Evolutionary conservation across 2,329 filamentous ascomycete species (phyloP).

Genomic region (Penicillium sp.): DNA sequence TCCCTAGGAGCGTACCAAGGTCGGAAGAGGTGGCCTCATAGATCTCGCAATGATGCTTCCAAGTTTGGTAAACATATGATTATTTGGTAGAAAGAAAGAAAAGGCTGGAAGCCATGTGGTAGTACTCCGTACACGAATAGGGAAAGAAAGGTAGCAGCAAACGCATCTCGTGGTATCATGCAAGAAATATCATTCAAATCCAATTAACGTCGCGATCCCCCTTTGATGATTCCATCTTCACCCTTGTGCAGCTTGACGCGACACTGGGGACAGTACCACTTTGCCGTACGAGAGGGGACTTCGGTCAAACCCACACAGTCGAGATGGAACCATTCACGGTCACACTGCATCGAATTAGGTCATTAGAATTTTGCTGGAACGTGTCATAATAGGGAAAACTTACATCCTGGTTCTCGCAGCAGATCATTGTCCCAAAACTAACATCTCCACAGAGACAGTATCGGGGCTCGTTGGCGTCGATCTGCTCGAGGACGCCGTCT

Average conservation of each 20-base stretch:
- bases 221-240: constrained; percentile 34
- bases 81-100: neutral
- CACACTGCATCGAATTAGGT: constrained; percentile 43
- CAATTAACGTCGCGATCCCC: constrained; percentile 25
- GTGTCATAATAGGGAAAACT: constrained; percentile 12
- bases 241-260: constrained; percentile 42
- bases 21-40: neutral
- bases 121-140: neutral
- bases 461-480: constrained; percentile 55
- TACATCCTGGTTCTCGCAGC: constrained; percentile 54
- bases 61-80: neutral
- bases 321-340: constrained; percentile 60
- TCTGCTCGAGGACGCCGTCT: constrained; percentile 42
- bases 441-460: constrained; percentile 59
- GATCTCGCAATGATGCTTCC: neutral
- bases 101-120: neutral
- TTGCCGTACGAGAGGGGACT: constrained; percentile 51
- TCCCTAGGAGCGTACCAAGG: neutral
- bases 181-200: constrained; percentile 10
- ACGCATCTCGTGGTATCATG: constrained; percentile 20
- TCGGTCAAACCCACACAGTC: constrained; percentile 52
- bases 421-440: constrained; percentile 58
- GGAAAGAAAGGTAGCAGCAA: neutral
- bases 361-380: neutral
- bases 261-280: constrained; percentile 60